These are phyloP conservation scores for Clarireedia paspali DNA, from an alignment of 2,329 filamentous ascomycete species.

Conservation along the genomic window DNA sequence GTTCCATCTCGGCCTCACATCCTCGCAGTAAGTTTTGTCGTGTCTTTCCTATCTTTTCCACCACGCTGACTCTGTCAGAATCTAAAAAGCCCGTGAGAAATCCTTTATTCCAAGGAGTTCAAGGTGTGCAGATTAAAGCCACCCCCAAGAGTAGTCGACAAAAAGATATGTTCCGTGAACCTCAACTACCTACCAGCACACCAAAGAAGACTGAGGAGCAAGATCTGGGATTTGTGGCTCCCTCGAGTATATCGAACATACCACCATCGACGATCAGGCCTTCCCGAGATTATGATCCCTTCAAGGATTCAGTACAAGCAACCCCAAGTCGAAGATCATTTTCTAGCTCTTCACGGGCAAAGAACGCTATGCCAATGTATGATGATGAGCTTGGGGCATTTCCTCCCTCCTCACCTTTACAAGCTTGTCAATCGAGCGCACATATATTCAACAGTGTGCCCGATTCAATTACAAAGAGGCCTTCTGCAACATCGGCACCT, in stretches of 20 bases:
- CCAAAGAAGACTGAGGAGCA: conserved; percentile 10
- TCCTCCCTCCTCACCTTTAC: conserved; percentile 23
- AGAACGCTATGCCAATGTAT: not conserved
- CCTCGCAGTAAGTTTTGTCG: conserved; percentile 40
- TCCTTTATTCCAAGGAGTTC: conserved; percentile 28
- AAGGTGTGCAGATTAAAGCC: conserved; percentile 28
- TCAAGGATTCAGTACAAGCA: conserved; percentile 22
- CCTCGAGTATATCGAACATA: conserved; percentile 24
- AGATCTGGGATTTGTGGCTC: conserved; percentile 14
- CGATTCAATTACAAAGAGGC: conserved; percentile 16
- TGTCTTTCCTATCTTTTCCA: not conserved
- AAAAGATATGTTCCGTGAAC: conserved; percentile 19
- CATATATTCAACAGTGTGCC: conserved; percentile 22
- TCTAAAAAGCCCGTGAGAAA: conserved; percentile 42
- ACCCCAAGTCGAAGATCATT: conserved; percentile 24
- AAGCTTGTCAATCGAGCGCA: conserved; percentile 21
- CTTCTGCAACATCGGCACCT: not conserved
- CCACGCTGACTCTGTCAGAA: conserved; percentile 36
- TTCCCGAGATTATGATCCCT: conserved; percentile 14
- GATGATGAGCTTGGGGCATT: conserved; percentile 10
- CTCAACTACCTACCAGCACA: conserved; percentile 9
- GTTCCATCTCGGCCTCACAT: conserved; percentile 40
- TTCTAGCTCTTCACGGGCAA: not conserved
- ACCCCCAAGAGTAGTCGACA: conserved; percentile 27
- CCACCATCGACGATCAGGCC: conserved; percentile 21